These are phyloP conservation scores for Aspergillus panamensis DNA, from an alignment of 495 filamentous ascomycete species.

Conservation along the genomic window DNA sequence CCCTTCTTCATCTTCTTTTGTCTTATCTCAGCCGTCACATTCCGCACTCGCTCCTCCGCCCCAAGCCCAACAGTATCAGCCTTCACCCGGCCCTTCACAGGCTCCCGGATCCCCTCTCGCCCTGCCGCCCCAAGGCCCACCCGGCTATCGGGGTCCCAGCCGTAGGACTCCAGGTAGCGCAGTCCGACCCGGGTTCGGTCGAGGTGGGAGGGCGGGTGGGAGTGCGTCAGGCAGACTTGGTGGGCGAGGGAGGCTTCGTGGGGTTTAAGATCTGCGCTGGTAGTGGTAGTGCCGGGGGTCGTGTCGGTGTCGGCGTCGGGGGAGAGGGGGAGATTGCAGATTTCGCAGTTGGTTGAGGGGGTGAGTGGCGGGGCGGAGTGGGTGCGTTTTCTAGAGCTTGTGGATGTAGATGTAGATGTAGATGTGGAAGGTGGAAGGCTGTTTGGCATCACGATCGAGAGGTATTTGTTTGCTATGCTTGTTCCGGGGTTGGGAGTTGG, in stretches of 20 bases:
- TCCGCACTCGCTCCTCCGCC: constrained; percentile 22
- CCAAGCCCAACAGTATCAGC: constrained; percentile 74
- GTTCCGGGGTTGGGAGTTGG: constrained; percentile 25
- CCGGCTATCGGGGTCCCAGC: constrained; percentile 84
- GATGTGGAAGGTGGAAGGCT: constrained; percentile 11
- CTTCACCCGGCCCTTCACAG: constrained; percentile 70
- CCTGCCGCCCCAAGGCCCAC: constrained; percentile 66
- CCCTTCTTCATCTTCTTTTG: constrained; percentile 22
- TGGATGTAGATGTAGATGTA: constrained; percentile 2
- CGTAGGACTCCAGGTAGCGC: constrained; percentile 67
- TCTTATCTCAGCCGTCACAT: constrained; percentile 25
- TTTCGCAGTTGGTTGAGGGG: constrained; percentile 40
- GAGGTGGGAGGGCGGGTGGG: constrained; percentile 78
- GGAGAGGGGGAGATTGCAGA: constrained; percentile 56
- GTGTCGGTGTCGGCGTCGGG: background rate
- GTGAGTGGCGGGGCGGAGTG: constrained; percentile 6
- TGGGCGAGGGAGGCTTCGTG: constrained; percentile 78
- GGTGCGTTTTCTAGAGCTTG: background rate
- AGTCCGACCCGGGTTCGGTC: constrained; percentile 77
- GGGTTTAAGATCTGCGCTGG: constrained; percentile 14
- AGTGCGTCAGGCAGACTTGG: constrained; percentile 75
- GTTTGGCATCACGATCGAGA: constrained; percentile 64
- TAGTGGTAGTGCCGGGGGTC: background rate
- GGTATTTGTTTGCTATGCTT: constrained; percentile 64
- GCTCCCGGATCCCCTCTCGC: constrained; percentile 67